phyloP scores from a whole-genome alignment of 495 filamentous ascomycete genomes.

The Terfezia claveryi region DNA sequence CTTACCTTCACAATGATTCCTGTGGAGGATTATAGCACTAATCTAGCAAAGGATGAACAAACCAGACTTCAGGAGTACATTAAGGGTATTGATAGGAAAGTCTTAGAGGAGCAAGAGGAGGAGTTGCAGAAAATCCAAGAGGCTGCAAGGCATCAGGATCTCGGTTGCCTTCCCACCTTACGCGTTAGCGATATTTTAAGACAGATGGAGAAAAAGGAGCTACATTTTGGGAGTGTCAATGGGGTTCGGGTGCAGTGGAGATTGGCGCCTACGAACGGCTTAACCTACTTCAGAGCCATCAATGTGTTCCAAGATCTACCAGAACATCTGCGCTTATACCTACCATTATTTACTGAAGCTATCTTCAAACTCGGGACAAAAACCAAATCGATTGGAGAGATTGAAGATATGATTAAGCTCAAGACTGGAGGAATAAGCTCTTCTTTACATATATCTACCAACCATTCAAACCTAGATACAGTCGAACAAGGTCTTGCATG shows the following conservation, averaged over 20 bases:
- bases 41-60: slow-evolving; percentile 58
- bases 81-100: slow-evolving; percentile 43
- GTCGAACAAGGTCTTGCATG: slow-evolving; percentile 65
- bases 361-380: slow-evolving; percentile 83
- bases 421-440: slow-evolving; percentile 85
- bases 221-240: slow-evolving; percentile 45
- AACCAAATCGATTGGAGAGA: slow-evolving; percentile 70
- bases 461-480: slow-evolving; percentile 42
- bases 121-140: slow-evolving; percentile 63
- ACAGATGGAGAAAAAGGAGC: slow-evolving; percentile 42
- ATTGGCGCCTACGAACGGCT: slow-evolving; percentile 76
- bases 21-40: slow-evolving; percentile 43
- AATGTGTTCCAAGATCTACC: slow-evolving; percentile 60
- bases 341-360: slow-evolving; percentile 79
- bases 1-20: slow-evolving; percentile 92
- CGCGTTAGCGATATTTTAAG: slow-evolving; percentile 73
- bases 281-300: slow-evolving; percentile 82
- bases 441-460: slow-evolving; percentile 53
- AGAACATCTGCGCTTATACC: slow-evolving; percentile 58
- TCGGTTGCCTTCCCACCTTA: slow-evolving; percentile 71
- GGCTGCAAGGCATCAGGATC: slow-evolving; percentile 54
- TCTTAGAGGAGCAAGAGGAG: slow-evolving; percentile 52
- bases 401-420: slow-evolving; percentile 85
- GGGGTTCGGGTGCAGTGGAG: slow-evolving; percentile 65
- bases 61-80: slow-evolving; percentile 43